Base-by-base conservation (phyloP, 371 early-diverging fungal species). In the Mortierella sp. region DNA sequence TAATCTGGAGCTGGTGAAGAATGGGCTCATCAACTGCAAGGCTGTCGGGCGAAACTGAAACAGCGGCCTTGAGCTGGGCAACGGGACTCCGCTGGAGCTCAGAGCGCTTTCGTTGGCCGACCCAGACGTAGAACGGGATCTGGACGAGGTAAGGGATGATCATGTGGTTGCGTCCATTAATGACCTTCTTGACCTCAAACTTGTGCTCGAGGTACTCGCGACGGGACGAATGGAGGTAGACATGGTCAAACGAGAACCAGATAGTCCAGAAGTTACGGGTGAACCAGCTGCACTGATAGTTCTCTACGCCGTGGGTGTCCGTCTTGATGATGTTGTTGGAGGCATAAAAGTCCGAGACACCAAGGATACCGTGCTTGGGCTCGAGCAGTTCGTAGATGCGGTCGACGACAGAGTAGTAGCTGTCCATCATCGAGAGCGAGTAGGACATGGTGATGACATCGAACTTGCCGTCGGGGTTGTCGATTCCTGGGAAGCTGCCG, bases 391-490 rank as follows among this genome's bases (percentile, higher is more conserved):
- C 84, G 38, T 91, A 87, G 48, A 96, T 88, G 21, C 92, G 90
- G 83, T 96, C 96, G 27, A 97, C 89, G 18, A 96, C 91, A 16
- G 95, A 90, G 78, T 91, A 95, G 82, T 91, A 95, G 63, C 88
- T 82, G 54, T 95, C 96, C 84, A 97, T 95, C 97, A 97, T 97
- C 3, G 96, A 95, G 55, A 97, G 91, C n/a, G 96, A 95, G 89
- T 97, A 97, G 3, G 95, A 95, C 91, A 96, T 93, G 71, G 96
- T 96, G 41, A 97, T 89, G 32, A 96, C 82, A 48, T 94, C 93
- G 43, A 95, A 91, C 63, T 93, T 90, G 73, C 94, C 95, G n/a
- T 91, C 90, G 32, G 89, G 75, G 24, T 87, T 79, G 21, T 88
- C 90, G 58, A 91, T 81, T 24, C 91, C 91, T 27, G 96, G 94